Evolutionary conservation across 257 asterid genomes (phyloP), one percentile per base, ranked within the genome.

Genomic region (Fraxinus quadrangulata): DNA sequence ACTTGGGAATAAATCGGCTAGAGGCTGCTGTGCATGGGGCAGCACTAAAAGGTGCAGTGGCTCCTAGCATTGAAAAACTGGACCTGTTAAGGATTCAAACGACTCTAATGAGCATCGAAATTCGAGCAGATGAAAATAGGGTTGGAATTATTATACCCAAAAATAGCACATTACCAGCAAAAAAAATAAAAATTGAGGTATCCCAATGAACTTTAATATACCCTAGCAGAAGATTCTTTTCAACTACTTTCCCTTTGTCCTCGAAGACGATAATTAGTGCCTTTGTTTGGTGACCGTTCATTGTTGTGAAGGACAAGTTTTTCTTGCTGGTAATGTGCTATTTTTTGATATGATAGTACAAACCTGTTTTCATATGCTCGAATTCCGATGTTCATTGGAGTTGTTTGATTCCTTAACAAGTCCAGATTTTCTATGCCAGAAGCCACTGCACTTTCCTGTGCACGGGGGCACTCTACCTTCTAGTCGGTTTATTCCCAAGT

Each of bases 401-500:
- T 89, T 66, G 84, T 96, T 81, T 93, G 94, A 23, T 88, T 89
- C 3, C 93, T 89, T 74, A 88, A 71, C 33, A 93, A 88, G 82
- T 93, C 97, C 74, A 93, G 9, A n/a, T n/a, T n/a, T n/a, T n/a
- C n/a, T n/a, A 8, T 81, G 72, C 97, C 97, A 1, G 93, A 90
- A 36, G 96, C 91, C 21, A 91, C 88, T 0, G 97, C 98, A 1
- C 97, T 97, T 85, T 91, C 97, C 56, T 91, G 77, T 1, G 97
- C 96, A n/a, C n/a, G n/a, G n/a, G n/a, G n/a, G n/a, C 9, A 97
- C 98, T 65, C 98, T 97, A 3, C 88, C 98, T 80, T 91, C 97
- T 61, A 93, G 31, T 0, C 88, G 93, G 81, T 90, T 76, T 82
- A 91, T 90, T 24, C 87, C 91, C 0, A 71, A 30, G 82, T 90